Conservation (phyloP, 306 rosid species). For the Geum urbanum region DNA sequence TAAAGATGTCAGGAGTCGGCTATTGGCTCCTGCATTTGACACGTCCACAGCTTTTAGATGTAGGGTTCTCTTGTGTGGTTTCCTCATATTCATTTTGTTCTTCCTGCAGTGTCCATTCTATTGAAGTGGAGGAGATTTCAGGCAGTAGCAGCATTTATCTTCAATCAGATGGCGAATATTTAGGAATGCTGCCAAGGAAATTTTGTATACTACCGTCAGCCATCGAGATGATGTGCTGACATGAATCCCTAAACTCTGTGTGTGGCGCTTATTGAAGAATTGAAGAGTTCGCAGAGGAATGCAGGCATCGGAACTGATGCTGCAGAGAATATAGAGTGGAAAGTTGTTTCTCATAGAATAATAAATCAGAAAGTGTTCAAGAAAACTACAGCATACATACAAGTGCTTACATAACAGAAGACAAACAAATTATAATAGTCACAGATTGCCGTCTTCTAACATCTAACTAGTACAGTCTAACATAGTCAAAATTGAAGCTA, state of each 20-base stretch:
- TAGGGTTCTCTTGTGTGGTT: neutral
- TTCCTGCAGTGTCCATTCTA: slow-evolving; percentile 48
- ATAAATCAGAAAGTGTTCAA: slow-evolving; percentile 6
- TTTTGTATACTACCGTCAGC: slow-evolving; percentile 66
- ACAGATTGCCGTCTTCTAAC: neutral
- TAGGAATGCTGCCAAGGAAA: slow-evolving; percentile 86
- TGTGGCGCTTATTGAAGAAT: neutral
- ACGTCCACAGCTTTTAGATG: neutral
- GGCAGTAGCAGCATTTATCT: slow-evolving; percentile 55
- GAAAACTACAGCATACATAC: neutral
- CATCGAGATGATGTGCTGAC: slow-evolving; percentile 79
- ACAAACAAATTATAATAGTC: neutral
- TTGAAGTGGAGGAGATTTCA: slow-evolving; percentile 74
- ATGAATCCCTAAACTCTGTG: slow-evolving; percentile 1
- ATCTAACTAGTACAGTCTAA: neutral
- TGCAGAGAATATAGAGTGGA: neutral
- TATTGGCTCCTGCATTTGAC: neutral
- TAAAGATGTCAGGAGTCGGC: neutral
- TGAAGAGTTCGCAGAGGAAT: neutral
- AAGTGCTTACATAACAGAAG: neutral
- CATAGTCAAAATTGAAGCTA: neutral
- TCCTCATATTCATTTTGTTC: slow-evolving; percentile 9
- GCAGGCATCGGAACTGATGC: neutral
- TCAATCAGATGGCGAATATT: slow-evolving; percentile 91
- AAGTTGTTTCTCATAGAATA: neutral